Evolutionary conservation across 129 eudicot species (phyloP).

Genomic region (Arctium minus): DNA sequence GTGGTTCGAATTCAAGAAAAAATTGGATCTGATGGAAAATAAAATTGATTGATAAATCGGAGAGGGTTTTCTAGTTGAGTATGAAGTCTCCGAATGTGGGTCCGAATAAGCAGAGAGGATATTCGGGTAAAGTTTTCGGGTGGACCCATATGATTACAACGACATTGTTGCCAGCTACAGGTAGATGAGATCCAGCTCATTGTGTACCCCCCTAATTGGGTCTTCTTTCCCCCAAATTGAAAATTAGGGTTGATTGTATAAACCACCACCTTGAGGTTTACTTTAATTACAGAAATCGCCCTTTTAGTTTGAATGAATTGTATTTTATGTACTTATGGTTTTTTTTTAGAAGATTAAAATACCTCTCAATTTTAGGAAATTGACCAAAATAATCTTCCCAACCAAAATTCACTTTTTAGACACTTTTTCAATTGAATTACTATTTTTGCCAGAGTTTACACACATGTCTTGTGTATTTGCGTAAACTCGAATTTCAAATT

Average conservation of each 20-base stretch:
- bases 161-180: constrained; percentile 37
- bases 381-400: too few relatives aligned
- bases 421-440: too few relatives aligned
- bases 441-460: too few relatives aligned
- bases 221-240: not conserved
- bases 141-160: constrained; percentile 22
- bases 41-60: constrained; percentile 10
- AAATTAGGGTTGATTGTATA: not conserved
- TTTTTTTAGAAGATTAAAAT: not conserved
- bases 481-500: too few relatives aligned
- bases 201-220: constrained; percentile 11
- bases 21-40: not conserved
- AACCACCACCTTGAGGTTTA: not conserved
- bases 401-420: too few relatives aligned
- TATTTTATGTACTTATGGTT: not conserved
- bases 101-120: constrained; percentile 4
- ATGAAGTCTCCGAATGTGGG: constrained; percentile 24
- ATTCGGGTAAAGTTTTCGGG: constrained; percentile 24
- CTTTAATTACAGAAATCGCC: not conserved
- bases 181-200: constrained; percentile 35
- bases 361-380: too few relatives aligned
- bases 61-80: constrained; percentile 8
- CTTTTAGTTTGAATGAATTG: constrained; percentile 1
- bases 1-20: not conserved
- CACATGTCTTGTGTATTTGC: too few relatives aligned